Conservation (phyloP, 2,329 filamentous ascomycete species). For the Exophiala xenobiotica region DNA sequence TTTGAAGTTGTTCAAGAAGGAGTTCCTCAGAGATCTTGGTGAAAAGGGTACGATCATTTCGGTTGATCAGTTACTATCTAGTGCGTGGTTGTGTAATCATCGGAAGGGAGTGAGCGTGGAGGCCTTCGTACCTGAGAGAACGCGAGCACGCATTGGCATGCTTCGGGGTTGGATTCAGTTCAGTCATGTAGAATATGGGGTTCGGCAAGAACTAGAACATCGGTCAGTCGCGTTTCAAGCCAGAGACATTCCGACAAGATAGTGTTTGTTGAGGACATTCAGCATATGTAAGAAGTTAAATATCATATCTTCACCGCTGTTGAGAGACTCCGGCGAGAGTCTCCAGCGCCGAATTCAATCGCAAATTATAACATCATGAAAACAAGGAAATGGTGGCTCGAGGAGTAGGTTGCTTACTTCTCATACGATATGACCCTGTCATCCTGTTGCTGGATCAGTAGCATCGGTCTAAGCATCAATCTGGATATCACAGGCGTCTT, state of each 20-base stretch:
- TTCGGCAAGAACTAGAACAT: neutral
- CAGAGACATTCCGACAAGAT: neutral
- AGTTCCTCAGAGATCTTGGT: conserved; percentile 69
- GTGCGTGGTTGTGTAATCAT: conserved; percentile 65
- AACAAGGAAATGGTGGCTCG: conserved; percentile 30
- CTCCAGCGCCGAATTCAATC: conserved; percentile 86
- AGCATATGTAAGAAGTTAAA: conserved; percentile 99
- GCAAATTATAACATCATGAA: conserved; percentile 98
- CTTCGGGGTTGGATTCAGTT: neutral
- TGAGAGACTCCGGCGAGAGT: conserved; percentile 87
- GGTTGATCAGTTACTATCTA: conserved; percentile 68
- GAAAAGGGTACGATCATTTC: conserved; percentile 59
- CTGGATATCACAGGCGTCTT: no score
- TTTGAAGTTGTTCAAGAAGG: neutral
- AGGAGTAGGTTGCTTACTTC: no score
- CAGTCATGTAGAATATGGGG: neutral
- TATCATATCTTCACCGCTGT: conserved; percentile 76
- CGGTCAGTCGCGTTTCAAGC: conserved; percentile 6
- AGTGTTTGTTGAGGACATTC: conserved; percentile 48
- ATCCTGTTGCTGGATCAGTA: no score
- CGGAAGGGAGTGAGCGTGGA: conserved; percentile 41
- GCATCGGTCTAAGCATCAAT: no score
- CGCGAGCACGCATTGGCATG: neutral
- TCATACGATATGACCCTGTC: no score
- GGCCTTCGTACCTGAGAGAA: conserved; percentile 3